These are phyloP conservation scores for Rhynchospora breviuscula DNA, from an alignment of 176 grass and related monocot species.

Conservation along the genomic window DNA sequence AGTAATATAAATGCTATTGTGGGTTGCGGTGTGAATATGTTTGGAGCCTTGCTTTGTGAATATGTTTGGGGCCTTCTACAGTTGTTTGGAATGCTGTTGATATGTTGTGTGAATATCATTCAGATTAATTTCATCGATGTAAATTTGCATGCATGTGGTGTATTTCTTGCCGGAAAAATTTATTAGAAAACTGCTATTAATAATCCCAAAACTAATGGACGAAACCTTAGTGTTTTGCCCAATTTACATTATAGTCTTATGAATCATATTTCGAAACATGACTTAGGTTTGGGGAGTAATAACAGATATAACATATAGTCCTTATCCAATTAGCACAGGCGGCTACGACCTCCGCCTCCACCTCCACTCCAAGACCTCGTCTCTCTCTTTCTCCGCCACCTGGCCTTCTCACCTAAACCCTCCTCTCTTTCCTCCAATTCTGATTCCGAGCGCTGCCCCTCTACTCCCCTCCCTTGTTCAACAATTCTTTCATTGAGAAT, in stretches of 20 bases:
- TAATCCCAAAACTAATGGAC: no score
- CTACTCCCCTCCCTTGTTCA: not conserved
- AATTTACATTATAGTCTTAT: no score
- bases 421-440: not conserved
- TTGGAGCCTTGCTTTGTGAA: not conserved
- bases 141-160: not conserved
- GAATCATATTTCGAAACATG: no score
- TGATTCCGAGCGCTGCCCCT: not conserved
- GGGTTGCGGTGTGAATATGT: not conserved
- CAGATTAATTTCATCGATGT: not conserved
- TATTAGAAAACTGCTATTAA: no score
- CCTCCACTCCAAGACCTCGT: no score
- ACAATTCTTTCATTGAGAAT: not conserved
- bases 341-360: no score
- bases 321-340: no score
- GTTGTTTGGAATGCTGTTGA: not conserved
- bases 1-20: not conserved
- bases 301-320: no score
- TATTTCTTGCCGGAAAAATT: no score
- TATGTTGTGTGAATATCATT: not conserved
- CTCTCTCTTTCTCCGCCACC: no score
- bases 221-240: no score
- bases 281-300: no score
- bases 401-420: slow-evolving; percentile 10
- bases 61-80: not conserved